A percentile compares a stretch with the other conserved stretches of the same genome.
Conservation (phyloP, 2,329 filamentous ascomycete species). For the Phaeomoniella chlamydospora region DNA sequence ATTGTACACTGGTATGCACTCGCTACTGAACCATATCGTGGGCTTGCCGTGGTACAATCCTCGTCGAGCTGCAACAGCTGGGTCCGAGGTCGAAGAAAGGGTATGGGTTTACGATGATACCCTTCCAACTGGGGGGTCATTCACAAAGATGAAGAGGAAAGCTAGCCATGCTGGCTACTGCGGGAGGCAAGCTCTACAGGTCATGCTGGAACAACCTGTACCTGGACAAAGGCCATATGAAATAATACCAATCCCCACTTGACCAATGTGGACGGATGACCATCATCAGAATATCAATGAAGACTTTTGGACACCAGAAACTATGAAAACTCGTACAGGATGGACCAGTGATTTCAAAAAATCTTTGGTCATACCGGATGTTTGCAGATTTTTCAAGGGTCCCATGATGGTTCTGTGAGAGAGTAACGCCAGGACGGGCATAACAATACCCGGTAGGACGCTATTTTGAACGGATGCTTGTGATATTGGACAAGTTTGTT, state of each 20-base stretch:
- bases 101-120: constrained; percentile 23
- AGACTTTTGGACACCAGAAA: no score
- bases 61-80: constrained; percentile 44
- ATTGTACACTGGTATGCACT: constrained; percentile 45
- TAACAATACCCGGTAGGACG: no score
- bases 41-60: constrained; percentile 46
- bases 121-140: constrained; percentile 19
- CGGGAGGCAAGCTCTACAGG: constrained; percentile 25
- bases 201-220: constrained; percentile 26
- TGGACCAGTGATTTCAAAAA: no score
- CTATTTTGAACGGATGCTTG: no score
- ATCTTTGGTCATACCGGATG: no score
- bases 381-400: no score
- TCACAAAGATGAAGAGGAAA: constrained; percentile 20
- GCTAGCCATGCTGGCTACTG: constrained; percentile 30
- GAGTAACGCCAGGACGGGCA: no score
- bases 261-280: no score
- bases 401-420: no score
- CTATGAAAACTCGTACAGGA: no score
- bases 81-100: constrained; percentile 27
- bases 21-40: constrained; percentile 40
- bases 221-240: constrained; percentile 31
- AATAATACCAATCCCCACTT: constrained; percentile 20
- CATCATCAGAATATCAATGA: no score
- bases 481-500: no score